A percentile compares a stretch with the other conserved stretches of the same genome.
Evolutionary conservation across 1,139 yeast genomes (phyloP).

Genomic region (Pichia sp.): DNA sequence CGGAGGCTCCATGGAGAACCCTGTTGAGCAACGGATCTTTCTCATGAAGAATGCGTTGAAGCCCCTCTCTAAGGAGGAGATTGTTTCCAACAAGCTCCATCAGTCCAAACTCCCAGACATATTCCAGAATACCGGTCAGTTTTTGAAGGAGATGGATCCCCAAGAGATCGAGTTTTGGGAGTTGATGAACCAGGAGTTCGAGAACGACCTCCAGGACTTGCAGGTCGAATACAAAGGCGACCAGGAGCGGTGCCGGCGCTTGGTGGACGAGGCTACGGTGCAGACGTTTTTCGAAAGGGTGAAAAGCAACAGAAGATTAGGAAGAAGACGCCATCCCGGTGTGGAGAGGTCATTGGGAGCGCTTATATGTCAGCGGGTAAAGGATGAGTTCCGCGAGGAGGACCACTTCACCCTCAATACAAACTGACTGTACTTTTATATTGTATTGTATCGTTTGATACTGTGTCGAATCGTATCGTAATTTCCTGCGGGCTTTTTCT

Average conservation of each 20-base stretch:
- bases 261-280: conserved; percentile 8
- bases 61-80: conserved; percentile 25
- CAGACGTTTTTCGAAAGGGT: neutral
- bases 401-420: conserved; percentile 4
- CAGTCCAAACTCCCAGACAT: conserved; percentile 24
- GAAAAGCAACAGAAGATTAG: neutral
- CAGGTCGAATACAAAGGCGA: neutral
- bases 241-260: neutral
- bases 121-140: conserved; percentile 28
- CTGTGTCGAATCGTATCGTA: no score
- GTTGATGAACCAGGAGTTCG: conserved; percentile 30
- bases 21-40: conserved; percentile 23
- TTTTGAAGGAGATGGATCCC: conserved; percentile 25
- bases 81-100: conserved; percentile 20
- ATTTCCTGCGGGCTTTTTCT: no score
- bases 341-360: neutral
- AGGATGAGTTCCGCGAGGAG: conserved; percentile 5
- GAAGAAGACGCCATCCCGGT: neutral
- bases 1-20: neutral
- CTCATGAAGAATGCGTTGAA: conserved; percentile 27
- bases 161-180: conserved; percentile 32
- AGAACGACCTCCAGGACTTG: conserved; percentile 22
- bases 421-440: neutral
- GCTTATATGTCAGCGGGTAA: neutral
- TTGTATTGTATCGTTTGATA: neutral